Evolutionary conservation across 2,329 filamentous ascomycete species (phyloP), one percentile per base, ranked within the genome.

Genomic region (Pseudocercospora pini-densiflorae): DNA sequence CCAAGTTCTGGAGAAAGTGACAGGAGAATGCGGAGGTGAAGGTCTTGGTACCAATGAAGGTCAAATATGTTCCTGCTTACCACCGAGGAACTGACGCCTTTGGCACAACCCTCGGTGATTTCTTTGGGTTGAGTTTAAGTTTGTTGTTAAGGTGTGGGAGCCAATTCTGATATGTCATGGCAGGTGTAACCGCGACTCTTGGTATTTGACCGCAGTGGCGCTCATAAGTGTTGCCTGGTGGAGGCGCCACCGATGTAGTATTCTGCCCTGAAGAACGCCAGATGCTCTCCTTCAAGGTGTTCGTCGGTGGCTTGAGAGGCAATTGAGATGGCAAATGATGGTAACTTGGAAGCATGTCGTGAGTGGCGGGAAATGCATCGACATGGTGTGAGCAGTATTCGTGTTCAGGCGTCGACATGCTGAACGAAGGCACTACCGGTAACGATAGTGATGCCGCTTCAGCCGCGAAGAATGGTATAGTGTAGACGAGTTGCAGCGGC

Each of bases 21-120:
- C 14, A 36, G 12, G 31, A 57, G 40, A 47, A 27, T 65, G 63
- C 49, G 63, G 57, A 65, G 57, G 58, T 55, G 58, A 49, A 49
- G 33, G 31, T 19, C 36, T 27, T 57, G 12, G 31, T 29, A 65
- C 63, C 24, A 65, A 57, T 61, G 7, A 51, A 14, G 16, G 23
- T 21, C 19, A 27, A 24, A 31, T 57, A 40, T 49, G 12, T 24
- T 49, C 51, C 55, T 51, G 60, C 59, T 61, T 27, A 53, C 27
- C 45, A 33, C 58, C 59, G 49, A 53, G 24, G 49, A 36, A 45
- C 40, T 47, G 31, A 54, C 62, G 40, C 55, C 59, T 61, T 23
- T 47, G 61, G 29, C 49, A 47, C 33, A 9, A 14, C 21, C 59
- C 63, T 57, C 36, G 63, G 63, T 65, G 58, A 21, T 47, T 21